phyloP scores from a whole-genome alignment of 2,329 filamentous ascomycete species.

The Penicillium verrucosum region DNA sequence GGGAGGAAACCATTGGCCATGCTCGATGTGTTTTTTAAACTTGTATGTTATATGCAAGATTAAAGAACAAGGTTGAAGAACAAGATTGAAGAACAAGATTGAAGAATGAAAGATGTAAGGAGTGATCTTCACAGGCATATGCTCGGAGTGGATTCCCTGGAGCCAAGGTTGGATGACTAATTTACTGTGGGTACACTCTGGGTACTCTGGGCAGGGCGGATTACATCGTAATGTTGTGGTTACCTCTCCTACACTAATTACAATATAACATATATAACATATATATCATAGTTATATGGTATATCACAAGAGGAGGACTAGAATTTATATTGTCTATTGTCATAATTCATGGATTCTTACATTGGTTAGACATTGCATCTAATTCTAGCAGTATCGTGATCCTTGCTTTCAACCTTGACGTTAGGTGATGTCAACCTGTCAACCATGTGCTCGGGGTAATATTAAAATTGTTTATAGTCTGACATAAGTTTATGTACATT shows the following conservation, averaged over 20 bases:
- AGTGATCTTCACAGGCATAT: no score
- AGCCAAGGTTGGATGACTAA: neutral
- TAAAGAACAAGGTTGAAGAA: neutral
- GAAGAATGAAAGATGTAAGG: no score
- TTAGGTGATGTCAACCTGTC: neutral
- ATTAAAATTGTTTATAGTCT: no score
- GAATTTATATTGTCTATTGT: no score
- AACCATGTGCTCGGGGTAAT: neutral
- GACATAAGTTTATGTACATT: neutral
- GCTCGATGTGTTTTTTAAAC: neutral
- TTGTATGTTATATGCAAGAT: neutral
- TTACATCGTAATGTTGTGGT: no score
- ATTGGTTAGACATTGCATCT: neutral
- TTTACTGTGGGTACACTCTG: no score
- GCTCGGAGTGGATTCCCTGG: neutral
- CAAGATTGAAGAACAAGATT: no score
- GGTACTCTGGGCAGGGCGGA: no score
- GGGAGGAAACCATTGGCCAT: slow-evolving; percentile 34
- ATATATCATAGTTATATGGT: no score
- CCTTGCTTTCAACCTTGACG: neutral
- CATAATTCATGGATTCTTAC: neutral
- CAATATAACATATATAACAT: no score
- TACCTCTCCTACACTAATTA: no score
- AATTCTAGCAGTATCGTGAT: neutral
- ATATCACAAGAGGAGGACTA: no score